A percentile compares a stretch with the other conserved stretches of the same genome.
Conservation (phyloP, 208 protist genomes). For the Wallacemonas collosoma region DNA sequence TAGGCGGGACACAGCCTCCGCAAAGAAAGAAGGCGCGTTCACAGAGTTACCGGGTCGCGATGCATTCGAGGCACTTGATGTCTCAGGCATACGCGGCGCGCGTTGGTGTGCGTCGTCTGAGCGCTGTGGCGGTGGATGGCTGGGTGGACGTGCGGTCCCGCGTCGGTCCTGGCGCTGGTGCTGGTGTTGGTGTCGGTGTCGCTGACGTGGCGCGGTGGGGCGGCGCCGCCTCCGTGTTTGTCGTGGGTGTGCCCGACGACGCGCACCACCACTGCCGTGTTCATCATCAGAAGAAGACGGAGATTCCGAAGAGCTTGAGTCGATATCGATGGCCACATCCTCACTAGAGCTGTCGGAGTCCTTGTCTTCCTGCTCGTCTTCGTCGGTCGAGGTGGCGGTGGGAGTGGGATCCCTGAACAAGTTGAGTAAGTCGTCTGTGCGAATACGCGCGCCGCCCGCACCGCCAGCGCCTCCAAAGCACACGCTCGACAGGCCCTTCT, state of each 20-base stretch:
- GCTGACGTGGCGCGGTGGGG: not conserved
- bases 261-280: not conserved
- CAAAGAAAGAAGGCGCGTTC: not conserved
- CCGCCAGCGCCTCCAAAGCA: conserved; percentile 37
- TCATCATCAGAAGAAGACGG: not conserved
- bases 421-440: conserved; percentile 48
- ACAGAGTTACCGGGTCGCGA: not conserved
- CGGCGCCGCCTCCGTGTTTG: not conserved
- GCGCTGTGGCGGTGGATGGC: not conserved
- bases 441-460: conserved; percentile 30
- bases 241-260: not conserved
- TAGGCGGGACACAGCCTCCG: not conserved
- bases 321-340: not conserved
- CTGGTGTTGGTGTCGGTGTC: not conserved
- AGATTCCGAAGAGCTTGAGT: not conserved
- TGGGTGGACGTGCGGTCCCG: too few species aligned
- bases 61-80: too few species aligned
- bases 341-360: conserved; percentile 3
- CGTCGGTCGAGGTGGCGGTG: conserved; percentile 18
- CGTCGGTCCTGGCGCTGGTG: not conserved
- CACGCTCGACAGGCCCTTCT: conserved; percentile 78
- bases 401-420: conserved; percentile 37
- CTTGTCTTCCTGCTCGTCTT: conserved; percentile 24
- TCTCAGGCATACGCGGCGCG: too few species aligned
- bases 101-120: not conserved